These are phyloP conservation scores for Cordyceps javanica DNA, from an alignment of 2,329 filamentous ascomycete genomes.

Conservation along the genomic window DNA sequence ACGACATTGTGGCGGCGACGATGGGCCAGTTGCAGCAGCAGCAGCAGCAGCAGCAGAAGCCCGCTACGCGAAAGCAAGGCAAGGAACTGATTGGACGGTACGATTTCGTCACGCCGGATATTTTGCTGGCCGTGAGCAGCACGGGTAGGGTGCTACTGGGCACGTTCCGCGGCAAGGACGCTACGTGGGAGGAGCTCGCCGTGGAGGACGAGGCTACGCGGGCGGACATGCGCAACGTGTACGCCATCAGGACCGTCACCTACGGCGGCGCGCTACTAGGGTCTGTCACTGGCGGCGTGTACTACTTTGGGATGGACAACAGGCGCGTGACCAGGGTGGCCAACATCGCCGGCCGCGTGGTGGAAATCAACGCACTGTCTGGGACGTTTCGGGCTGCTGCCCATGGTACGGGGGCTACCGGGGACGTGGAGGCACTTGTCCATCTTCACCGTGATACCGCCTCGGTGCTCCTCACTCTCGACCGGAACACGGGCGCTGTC, in stretches of 20 bases:
- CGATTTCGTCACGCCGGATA: conserved; percentile 49
- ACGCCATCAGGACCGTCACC: conserved; percentile 37
- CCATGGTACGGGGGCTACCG: not conserved
- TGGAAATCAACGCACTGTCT: conserved; percentile 41
- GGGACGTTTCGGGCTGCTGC: not conserved
- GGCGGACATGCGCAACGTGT: conserved; percentile 39
- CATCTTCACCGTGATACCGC: conserved; percentile 40
- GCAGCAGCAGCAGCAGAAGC: conserved; percentile 3
- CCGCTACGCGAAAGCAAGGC: conserved; percentile 14
- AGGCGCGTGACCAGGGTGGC: conserved; percentile 28
- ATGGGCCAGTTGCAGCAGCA: not conserved
- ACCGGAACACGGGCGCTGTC: conserved; percentile 24
- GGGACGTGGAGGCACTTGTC: conserved; percentile 32
- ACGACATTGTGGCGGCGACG: conserved; percentile 23
- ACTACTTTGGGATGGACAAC: conserved; percentile 31
- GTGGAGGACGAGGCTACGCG: conserved; percentile 26
- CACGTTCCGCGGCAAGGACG: conserved; percentile 22
- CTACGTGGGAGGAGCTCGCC: conserved; percentile 38
- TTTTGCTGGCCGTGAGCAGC: conserved; percentile 52
- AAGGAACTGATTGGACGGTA: conserved; percentile 53
- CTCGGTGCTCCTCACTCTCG: conserved; percentile 37
- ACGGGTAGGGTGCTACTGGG: conserved; percentile 53
- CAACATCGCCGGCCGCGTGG: conserved; percentile 41
- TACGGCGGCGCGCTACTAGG: conserved; percentile 40
- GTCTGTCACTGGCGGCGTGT: conserved; percentile 42